Conservation (phyloP, 345 rosid species). For the Citrus australasica region DNA sequence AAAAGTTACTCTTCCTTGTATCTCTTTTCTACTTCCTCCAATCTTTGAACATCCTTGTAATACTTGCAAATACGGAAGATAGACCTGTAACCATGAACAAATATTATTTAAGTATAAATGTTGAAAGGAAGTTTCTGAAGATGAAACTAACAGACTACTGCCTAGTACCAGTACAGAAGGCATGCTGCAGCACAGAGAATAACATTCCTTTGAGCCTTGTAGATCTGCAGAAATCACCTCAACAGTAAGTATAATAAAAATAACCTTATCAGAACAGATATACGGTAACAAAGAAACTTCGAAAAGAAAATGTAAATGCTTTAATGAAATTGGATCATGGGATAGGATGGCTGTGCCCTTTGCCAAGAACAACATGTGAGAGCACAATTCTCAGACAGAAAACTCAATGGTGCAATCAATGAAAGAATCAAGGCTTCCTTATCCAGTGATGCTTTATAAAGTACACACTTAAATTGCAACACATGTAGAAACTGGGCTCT, state of each 20-base stretch:
- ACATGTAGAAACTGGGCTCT: background rate
- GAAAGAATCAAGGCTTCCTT: background rate
- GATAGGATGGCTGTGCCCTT: background rate
- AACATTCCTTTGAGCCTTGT: constrained; percentile 85
- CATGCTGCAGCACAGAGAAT: constrained; percentile 74
- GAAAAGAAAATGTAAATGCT: background rate
- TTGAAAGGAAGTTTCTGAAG: constrained; percentile 3
- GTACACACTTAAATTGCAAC: background rate
- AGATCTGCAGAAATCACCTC: constrained; percentile 49
- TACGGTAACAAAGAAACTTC: background rate
- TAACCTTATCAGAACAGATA: background rate
- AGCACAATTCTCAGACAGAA: background rate
- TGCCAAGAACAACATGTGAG: background rate
- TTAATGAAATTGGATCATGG: background rate
- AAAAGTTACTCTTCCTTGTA: constrained; percentile 51
- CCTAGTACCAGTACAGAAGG: constrained; percentile 76
- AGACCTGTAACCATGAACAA: constrained; percentile 52
- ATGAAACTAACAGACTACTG: background rate
- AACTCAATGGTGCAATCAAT: background rate
- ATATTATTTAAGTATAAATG: background rate
- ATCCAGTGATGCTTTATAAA: background rate
- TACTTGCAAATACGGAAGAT: constrained; percentile 74
- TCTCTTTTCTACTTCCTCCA: constrained; percentile 82
- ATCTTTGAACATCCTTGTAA: constrained; percentile 60
- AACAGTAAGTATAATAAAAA: background rate